Percentiles rank a stretch among this genome's conserved stretches.
These are phyloP conservation scores for Penstemon barbatus DNA, from an alignment of 257 asterid species.

Conservation along the genomic window DNA sequence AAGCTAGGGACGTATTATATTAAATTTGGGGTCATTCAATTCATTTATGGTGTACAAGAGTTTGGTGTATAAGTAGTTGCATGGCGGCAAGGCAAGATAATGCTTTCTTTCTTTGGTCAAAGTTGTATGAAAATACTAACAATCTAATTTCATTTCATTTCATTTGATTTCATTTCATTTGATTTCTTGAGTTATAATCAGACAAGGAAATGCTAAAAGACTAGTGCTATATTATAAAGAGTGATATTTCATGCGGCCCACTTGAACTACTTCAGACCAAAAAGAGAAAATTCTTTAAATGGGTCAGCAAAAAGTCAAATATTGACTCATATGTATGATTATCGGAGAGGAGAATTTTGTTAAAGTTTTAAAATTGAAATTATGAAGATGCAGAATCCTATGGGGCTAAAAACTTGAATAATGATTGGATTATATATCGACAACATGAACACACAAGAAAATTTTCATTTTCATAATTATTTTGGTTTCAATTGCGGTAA, in stretches of 20 bases:
- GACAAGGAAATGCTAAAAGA: not conserved
- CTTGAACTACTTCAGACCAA: conserved; percentile 20
- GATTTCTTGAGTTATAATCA: no score
- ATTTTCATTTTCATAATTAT: no score
- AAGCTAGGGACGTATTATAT: not conserved
- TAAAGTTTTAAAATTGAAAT: not conserved
- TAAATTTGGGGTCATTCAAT: not conserved
- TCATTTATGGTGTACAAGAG: not conserved
- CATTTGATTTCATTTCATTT: no score
- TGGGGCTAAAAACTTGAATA: conserved; percentile 1
- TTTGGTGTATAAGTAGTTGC: conserved; percentile 38
- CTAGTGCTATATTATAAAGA: not conserved
- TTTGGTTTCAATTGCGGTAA: no score
- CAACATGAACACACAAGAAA: no score
- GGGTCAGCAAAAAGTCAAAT: conserved; percentile 21
- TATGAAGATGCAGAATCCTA: conserved; percentile 20
- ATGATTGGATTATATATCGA: not conserved
- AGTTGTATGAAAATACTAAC: conserved; percentile 7
- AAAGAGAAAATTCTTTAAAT: conserved; percentile 15
- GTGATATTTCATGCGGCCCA: conserved; percentile 18
- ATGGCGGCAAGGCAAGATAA: conserved; percentile 34
- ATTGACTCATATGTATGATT: conserved; percentile 9
- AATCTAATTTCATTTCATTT: no score
- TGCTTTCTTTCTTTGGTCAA: conserved; percentile 24
- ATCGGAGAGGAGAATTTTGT: conserved; percentile 7